These are phyloP conservation scores for Medakamo hakoo DNA, from an alignment of 139 green algal genomes.

Conservation along the genomic window DNA sequence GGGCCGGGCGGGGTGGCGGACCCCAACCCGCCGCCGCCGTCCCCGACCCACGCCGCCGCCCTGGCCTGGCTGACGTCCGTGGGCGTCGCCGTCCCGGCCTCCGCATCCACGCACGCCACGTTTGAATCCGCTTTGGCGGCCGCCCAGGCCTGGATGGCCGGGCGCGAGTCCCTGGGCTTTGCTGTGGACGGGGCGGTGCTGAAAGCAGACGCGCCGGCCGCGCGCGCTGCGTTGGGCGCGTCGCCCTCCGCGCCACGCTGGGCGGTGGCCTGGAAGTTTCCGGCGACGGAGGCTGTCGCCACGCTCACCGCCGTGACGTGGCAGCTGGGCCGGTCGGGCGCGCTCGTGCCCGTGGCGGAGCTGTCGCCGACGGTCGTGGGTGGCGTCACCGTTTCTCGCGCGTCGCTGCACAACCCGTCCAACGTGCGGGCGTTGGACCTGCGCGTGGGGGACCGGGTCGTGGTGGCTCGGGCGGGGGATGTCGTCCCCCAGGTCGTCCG, in stretches of 20 bases:
- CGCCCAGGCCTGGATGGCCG: constrained; percentile 22
- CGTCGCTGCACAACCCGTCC: constrained; percentile 31
- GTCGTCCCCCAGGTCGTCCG: constrained; percentile 34
- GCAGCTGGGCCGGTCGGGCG: constrained; percentile 21
- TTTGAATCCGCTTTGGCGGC: constrained; percentile 1
- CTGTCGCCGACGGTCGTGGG: constrained; percentile 24
- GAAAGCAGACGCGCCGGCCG: constrained; percentile 23
- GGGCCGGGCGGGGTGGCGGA: background rate
- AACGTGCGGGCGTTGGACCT: constrained; percentile 10
- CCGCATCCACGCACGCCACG: background rate
- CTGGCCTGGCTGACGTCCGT: constrained; percentile 10
- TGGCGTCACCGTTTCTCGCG: constrained; percentile 20
- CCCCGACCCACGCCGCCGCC: constrained; percentile 7
- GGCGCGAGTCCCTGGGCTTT: constrained; percentile 15
- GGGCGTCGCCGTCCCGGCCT: background rate
- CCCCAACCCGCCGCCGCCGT: background rate
- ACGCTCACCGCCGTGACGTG: constrained; percentile 18
- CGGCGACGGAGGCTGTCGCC: constrained; percentile 19
- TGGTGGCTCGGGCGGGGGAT: constrained; percentile 26
- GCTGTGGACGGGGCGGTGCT: constrained; percentile 34
- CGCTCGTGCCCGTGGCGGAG: constrained; percentile 19
- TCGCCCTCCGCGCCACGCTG: constrained; percentile 14
- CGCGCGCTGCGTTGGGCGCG: constrained; percentile 1
- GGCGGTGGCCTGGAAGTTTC: constrained; percentile 43
- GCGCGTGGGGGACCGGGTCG: constrained; percentile 21